phyloP scores from a whole-genome alignment of 169 alveolate species.

The Eimeria maxima region DNA sequence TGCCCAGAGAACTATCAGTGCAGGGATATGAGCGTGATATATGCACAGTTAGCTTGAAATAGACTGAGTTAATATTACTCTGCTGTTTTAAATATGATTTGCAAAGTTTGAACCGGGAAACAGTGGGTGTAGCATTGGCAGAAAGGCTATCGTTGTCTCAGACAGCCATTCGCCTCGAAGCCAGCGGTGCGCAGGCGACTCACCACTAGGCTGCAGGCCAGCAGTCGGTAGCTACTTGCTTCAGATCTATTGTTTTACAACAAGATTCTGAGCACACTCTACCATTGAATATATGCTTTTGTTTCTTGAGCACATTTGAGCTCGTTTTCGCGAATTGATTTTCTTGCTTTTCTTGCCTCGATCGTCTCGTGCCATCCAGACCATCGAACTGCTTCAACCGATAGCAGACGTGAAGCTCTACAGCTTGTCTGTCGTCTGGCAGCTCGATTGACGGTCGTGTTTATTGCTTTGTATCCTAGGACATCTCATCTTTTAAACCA shows the following conservation, averaged over 20 bases:
- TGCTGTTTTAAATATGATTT: background rate
- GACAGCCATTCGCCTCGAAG: background rate
- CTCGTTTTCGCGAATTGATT: background rate
- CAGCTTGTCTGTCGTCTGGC: background rate
- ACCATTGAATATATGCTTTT: background rate
- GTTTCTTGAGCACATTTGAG: background rate
- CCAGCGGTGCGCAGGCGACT: background rate
- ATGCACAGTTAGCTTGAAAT: background rate
- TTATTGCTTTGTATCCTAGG: background rate
- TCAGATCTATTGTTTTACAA: conserved; percentile 15
- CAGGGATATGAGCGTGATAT: background rate
- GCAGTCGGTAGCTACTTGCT: background rate
- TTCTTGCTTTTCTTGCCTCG: background rate
- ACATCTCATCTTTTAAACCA: background rate
- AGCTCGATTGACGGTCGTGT: background rate
- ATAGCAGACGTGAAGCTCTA: background rate
- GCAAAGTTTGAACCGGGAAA: background rate
- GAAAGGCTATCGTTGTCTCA: background rate
- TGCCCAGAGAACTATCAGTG: background rate
- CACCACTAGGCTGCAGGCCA: background rate
- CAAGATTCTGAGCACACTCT: background rate
- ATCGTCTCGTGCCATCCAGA: background rate
- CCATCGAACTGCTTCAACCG: background rate
- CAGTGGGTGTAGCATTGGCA: background rate
- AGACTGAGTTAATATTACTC: background rate